These are phyloP conservation scores for Melaleuca quinquenervia DNA, from an alignment of 345 rosid species.

Conservation along the genomic window DNA sequence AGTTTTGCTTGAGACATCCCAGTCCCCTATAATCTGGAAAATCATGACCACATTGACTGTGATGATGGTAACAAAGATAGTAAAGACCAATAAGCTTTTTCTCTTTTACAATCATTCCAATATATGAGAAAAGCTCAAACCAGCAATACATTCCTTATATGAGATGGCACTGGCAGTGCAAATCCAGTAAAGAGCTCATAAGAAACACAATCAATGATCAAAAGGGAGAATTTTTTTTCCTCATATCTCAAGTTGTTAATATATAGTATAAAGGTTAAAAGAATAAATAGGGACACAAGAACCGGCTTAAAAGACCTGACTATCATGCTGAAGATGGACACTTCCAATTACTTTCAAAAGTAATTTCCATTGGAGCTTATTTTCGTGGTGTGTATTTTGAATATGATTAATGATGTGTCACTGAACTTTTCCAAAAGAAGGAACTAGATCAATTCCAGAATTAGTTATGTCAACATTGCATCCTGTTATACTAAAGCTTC, in stretches of 20 bases:
- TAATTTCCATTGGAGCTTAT: not conserved
- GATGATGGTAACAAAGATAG: not conserved
- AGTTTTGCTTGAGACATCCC: slow-evolving; percentile 77
- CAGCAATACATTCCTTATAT: no score
- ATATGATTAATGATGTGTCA: not conserved
- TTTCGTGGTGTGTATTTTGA: not conserved
- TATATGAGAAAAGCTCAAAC: not conserved
- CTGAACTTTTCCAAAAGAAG: not conserved
- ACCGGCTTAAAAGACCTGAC: not conserved
- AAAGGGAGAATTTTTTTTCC: not conserved
- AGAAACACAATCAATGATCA: not conserved
- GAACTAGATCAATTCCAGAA: not conserved
- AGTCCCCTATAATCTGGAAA: slow-evolving; percentile 81
- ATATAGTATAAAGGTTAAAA: not conserved
- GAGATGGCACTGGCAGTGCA: no score
- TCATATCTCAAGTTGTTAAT: no score
- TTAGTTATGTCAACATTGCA: not conserved
- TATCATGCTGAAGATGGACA: not conserved
- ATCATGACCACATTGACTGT: slow-evolving; percentile 95
- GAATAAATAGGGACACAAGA: not conserved
- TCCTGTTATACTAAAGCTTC: no score
- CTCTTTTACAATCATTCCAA: not conserved
- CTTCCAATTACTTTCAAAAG: slow-evolving; percentile 19
- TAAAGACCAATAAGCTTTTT: not conserved
- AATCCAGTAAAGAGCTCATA: no score